Conservation (phyloP, 257 asterid species). For the Verbascum thapsus region DNA sequence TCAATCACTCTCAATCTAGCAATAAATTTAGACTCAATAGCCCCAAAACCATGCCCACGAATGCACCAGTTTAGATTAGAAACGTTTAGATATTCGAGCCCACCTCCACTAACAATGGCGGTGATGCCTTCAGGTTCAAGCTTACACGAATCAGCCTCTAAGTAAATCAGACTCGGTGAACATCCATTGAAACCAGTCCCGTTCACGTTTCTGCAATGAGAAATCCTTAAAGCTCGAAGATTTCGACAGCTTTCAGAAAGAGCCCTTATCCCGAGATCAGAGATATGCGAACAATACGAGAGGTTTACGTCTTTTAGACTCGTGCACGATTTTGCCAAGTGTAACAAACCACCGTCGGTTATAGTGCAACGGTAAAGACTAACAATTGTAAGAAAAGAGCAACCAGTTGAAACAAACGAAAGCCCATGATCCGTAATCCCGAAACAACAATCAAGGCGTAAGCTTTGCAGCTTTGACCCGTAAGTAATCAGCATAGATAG, state of each 20-base stretch:
- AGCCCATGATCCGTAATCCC: conserved; percentile 55
- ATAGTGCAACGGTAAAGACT: conserved; percentile 74
- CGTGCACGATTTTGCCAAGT: conserved; percentile 49
- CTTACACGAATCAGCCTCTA: conserved; percentile 71
- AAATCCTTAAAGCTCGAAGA: conserved; percentile 54
- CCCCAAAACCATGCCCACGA: conserved; percentile 45
- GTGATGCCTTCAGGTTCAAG: conserved; percentile 61
- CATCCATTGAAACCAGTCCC: conserved; percentile 73
- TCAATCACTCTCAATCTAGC: conserved; percentile 54
- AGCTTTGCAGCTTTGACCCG: conserved; percentile 45
- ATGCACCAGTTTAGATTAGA: conserved; percentile 54
- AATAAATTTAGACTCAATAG: conserved; percentile 39
- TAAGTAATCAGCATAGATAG: conserved; percentile 41
- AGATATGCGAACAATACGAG: conserved; percentile 51
- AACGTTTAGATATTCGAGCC: conserved; percentile 61
- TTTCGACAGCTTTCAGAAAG: conserved; percentile 47
- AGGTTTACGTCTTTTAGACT: conserved; percentile 58
- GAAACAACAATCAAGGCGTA: conserved; percentile 66
- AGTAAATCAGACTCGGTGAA: conserved; percentile 43
- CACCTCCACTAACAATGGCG: conserved; percentile 67
- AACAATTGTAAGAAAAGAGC: conserved; percentile 51
- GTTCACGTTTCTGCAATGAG: conserved; percentile 51
- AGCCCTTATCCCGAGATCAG: conserved; percentile 56
- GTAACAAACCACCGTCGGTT: conserved; percentile 57
- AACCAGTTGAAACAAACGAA: conserved; percentile 49